Base-by-base conservation (phyloP, 2,329 filamentous ascomycete genomes). In the Colletotrichum sp. region DNA sequence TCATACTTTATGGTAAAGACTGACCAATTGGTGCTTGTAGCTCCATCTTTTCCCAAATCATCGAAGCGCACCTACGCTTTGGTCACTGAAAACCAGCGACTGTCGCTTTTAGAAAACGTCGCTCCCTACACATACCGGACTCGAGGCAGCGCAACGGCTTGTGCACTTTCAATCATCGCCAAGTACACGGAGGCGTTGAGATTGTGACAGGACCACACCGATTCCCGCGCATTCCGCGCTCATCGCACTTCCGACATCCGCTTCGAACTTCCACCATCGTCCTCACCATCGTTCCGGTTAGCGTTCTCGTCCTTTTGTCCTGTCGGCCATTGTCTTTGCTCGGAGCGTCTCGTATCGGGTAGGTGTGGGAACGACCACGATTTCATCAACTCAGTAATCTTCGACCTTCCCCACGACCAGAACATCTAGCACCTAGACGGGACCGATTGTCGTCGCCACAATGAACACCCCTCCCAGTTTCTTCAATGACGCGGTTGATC, bases 381-480 rank as follows among this genome's bases (percentile, higher is more conserved):
- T 52, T 52, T 52, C 44, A 52, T 52, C 44, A 52, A 52, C 44
- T 52, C n/a, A 13, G 44, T 25, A 52, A 52, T 52, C n/a, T 52
- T 52, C 44, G 44, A 52, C 44, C 11, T 52, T 52, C n/a, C 4
- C 44, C 44, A 52, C 44, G 44, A 22, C 44, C 12, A 52, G 44
- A 52, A n/a, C 44, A 22, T 52, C 44, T 22, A 25, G n/a, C 44
- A 22, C 22, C 44, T 22, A 25, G n/a, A 52, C 44, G 44, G n/a
- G 22, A 52, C n/a, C 44, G 44, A 52, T 52, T 52, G 44, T 52
- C 44, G 44, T 52, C 44, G 44, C 44, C 44, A 74, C 68, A 34
- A 78, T 78, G 76, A 71, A 78, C 28, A 77, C 76, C 28, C 76
- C 76, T 44, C 71, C 74, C 19, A 74, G 72, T 30, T 78, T 78